phyloP scores from a whole-genome alignment of 192 early-diverging fungal genomes.

The Coemansia sp. region DNA sequence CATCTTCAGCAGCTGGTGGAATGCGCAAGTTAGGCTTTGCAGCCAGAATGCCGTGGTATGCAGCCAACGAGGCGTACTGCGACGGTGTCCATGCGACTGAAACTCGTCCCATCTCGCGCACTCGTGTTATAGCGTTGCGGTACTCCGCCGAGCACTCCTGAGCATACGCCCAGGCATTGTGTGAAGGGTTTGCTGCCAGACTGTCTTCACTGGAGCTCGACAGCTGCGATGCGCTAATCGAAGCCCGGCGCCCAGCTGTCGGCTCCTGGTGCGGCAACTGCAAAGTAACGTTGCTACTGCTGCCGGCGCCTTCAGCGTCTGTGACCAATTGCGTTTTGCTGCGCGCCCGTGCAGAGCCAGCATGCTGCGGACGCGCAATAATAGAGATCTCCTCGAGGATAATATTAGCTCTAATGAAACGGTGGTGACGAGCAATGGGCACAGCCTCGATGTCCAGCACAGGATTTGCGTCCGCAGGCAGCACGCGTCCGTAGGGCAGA shows the following conservation, averaged over 20 bases:
- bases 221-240: constrained; percentile 8
- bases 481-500: constrained; percentile 28
- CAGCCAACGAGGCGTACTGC: constrained; percentile 3
- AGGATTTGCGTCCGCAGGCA: constrained; percentile 15
- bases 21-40: constrained; percentile 12
- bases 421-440: constrained; percentile 22
- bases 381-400: constrained; percentile 47
- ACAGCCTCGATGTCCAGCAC: constrained; percentile 31
- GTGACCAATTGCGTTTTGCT: neutral
- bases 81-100: constrained; percentile 3
- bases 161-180: constrained; percentile 32
- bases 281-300: neutral
- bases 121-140: constrained; percentile 29
- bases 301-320: neutral
- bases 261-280: neutral
- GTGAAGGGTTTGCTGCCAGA: constrained; percentile 6
- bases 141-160: constrained; percentile 25
- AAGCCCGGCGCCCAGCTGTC: neutral
- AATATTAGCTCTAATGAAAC: constrained; percentile 16
- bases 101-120: constrained; percentile 22
- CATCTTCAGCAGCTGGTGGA: neutral
- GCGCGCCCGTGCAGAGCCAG: neutral
- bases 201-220: constrained; percentile 36
- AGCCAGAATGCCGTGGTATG: constrained; percentile 20
- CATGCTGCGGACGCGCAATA: constrained; percentile 30